Evolutionary conservation across 139 green algal species (phyloP).

Genomic region (Dunaliella primolecta): DNA sequence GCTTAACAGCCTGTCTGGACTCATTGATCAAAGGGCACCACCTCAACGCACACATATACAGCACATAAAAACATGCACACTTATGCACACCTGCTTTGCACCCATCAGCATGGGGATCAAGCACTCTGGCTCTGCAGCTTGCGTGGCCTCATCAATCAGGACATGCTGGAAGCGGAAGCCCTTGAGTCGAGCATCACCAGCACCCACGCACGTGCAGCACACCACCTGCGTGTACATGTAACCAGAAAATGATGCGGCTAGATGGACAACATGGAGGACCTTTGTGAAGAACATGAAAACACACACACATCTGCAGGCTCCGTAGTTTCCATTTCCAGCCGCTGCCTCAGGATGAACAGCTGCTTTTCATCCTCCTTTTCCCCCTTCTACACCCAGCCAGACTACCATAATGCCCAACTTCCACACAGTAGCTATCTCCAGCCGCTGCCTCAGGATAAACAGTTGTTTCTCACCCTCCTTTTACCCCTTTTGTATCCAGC

Average conservation of each 20-base stretch:
- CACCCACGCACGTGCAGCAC: conserved; percentile 89
- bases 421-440: no score
- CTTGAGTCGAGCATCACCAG: conserved; percentile 82
- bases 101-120: conserved; percentile 95
- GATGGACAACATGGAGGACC: no score
- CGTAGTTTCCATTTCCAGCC: conserved; percentile 83
- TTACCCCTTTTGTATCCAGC: no score
- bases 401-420: neutral
- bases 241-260: no score
- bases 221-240: conserved; percentile 78
- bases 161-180: conserved; percentile 88
- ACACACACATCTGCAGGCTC: conserved; percentile 70
- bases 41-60: neutral
- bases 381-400: neutral
- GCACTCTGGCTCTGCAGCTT: conserved; percentile 91
- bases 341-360: conserved; percentile 56
- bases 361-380: conserved; percentile 88
- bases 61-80: neutral
- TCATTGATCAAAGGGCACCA: no score
- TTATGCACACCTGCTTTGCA: conserved; percentile 71
- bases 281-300: no score
- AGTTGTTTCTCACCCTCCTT: conserved; percentile 91
- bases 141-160: conserved; percentile 92
- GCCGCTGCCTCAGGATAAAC: conserved; percentile 57
- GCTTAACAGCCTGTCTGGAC: no score